Base-by-base conservation (phyloP, 2,329 filamentous ascomycete species). In the Cercospora sp. region DNA sequence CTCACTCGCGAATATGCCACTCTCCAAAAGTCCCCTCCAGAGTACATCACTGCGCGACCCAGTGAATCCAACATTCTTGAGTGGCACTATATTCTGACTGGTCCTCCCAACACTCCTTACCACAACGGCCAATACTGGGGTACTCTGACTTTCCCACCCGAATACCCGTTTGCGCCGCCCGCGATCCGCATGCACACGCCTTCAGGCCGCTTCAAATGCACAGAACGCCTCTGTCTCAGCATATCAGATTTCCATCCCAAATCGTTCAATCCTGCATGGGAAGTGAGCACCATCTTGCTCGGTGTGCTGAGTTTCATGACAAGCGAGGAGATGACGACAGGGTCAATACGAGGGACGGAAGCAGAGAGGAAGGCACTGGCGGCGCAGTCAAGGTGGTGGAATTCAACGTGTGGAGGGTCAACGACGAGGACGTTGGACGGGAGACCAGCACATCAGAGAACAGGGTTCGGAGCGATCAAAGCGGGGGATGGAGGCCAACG, bases 101-200 rank as follows among this genome's bases (percentile, higher is more conserved):
- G 95, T 1, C 94, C 95, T 36, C 93, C 96, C 69, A 88, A 94
- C 68, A 99, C 95, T 0, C 94, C 95, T 1, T 99, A 99, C 79
- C 89, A 96, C 75, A 89, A 90, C 77, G 95, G 95, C 57, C 95
- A 99, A 80, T 99, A 98, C 84, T 99, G 95, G 95, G 95, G 95
- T 59, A 97, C 94, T 1, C 86, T 99, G 61, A 90, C 96, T 72
- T 99, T 99, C 80, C 95, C 95, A 16, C 88, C 94, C 8, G 94
- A 97, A 84, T 99, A 99, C 79, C 95, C 95, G 28, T 99, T 97
- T 81, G 94, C 94, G 12, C 95, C 95, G 33, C 95, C 95, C 4
- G 93, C 95, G 2, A 99, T 99, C 80, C 93, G 94, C 78, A 99
- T 99, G 95, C 95, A 98, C 84, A 99, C 95, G 0, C 95, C 95